Evolutionary conservation across 306 rosid species (phyloP), one percentile per base, ranked within the genome.

Genomic region (Castanea crenata): DNA sequence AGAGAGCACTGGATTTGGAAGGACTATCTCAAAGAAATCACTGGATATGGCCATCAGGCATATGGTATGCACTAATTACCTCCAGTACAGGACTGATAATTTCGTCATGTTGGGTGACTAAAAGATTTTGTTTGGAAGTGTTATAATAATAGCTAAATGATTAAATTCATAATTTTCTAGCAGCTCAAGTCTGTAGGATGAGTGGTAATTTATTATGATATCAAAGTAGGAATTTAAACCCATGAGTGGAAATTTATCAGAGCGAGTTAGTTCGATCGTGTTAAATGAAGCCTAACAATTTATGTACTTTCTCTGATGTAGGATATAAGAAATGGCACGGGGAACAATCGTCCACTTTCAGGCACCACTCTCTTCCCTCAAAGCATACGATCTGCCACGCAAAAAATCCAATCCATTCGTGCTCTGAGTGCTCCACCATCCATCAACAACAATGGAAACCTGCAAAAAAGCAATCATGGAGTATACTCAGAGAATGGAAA

Each of bases 21-120:
- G 99, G 81, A 88, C 55, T 58, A 95, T 95, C 89, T 95, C 99
- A 21, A 95, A 93, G 89, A 95, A 90, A 84, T 95, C 99, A 41
- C 90, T 95, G 69, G 99, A 95, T 80, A 89, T 95, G 97, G 99
- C 99, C 61, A 93, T 93, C 78, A 89, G 92, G 78, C 97, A 93
- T 85, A 95, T 93, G 99, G 99, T 95, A 83, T 54, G 92, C 75
- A 75, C 27, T 76, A 55, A 23, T 54, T 55, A 62, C 44, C 54
- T 52, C 8, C 67, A 54, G 27, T 35, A 31, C 71, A 31, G 23
- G 55, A 21, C 35, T 35, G 38, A 64, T 21, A 55, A 64, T 52
- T 51, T 41, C 32, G 4, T 77, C 57, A 19, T 14, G n/a, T 44
- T 34, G 20, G 70, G 2, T n/a, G 49, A 9, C 29, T 44, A 4